A percentile compares a stretch with the other conserved stretches of the same genome.
Evolutionary conservation across 768 basidiomycete genomes (phyloP).

Genomic region (Terana coerulea): DNA sequence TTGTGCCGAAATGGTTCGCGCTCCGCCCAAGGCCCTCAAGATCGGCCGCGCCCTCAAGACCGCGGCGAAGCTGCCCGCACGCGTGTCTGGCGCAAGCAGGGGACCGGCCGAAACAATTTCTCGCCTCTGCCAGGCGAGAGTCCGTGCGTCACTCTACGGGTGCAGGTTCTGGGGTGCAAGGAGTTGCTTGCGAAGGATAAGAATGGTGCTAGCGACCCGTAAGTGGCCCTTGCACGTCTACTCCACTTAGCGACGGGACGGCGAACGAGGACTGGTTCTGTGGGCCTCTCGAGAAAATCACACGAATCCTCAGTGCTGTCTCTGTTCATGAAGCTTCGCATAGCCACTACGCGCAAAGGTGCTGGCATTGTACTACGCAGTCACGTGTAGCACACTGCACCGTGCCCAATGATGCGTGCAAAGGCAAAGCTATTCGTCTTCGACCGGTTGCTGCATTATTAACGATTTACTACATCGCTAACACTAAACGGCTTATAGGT

Average conservation of each 20-base stretch:
- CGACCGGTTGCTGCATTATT: too few relatives aligned
- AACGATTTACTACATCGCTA: too few relatives aligned
- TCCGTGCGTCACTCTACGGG: slow-evolving; percentile 61
- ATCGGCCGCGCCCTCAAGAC: slow-evolving; percentile 58
- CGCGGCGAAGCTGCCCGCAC: slow-evolving; percentile 51
- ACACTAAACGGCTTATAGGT: slow-evolving; percentile 38
- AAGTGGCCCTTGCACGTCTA: slow-evolving; percentile 32
- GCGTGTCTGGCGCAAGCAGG: slow-evolving; percentile 38
- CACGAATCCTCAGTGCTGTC: too few relatives aligned
- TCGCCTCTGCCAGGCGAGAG: slow-evolving; percentile 55
- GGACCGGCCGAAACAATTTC: slow-evolving; percentile 33
- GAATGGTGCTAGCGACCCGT: slow-evolving; percentile 77
- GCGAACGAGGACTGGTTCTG: too few relatives aligned
- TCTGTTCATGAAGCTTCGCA: too few relatives aligned
- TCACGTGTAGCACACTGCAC: too few relatives aligned
- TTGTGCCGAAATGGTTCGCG: slow-evolving; percentile 25
- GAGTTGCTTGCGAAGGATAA: slow-evolving; percentile 62
- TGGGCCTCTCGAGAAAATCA: too few relatives aligned
- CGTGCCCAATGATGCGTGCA: too few relatives aligned
- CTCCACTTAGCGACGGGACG: too few relatives aligned
- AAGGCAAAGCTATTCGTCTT: too few relatives aligned
- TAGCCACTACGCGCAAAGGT: too few relatives aligned
- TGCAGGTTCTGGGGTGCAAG: slow-evolving; percentile 65
- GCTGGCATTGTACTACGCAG: too few relatives aligned
- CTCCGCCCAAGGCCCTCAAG: slow-evolving; percentile 41